Percentiles rank a stretch among this genome's conserved stretches.
These are phyloP conservation scores for Raffaelea arxii DNA, from an alignment of 2,329 filamentous ascomycete genomes.

Conservation along the genomic window DNA sequence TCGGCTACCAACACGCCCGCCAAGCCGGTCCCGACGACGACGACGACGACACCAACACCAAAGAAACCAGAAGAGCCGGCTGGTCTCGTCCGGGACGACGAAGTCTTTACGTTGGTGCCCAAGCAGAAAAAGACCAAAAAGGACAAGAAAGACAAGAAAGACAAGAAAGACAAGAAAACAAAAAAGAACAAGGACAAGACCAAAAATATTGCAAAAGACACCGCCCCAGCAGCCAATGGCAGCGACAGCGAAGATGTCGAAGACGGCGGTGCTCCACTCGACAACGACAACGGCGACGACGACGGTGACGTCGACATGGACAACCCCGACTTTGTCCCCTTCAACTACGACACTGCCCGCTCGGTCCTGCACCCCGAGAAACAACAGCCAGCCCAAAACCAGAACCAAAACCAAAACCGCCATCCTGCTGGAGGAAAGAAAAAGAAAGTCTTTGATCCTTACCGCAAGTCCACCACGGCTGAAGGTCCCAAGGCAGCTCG, in stretches of 20 bases:
- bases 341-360: slow-evolving; percentile 25
- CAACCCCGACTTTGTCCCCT: slow-evolving; percentile 20
- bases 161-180: slow-evolving; percentile 12
- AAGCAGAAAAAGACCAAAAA: slow-evolving; percentile 4
- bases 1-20: slow-evolving; percentile 1
- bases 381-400: too few species aligned
- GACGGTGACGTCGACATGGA: slow-evolving; percentile 12
- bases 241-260: slow-evolving; percentile 7
- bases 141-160: slow-evolving; percentile 9
- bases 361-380: slow-evolving; percentile 18
- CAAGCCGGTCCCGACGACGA: neutral
- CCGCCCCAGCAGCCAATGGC: too few species aligned
- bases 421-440: slow-evolving; percentile 15
- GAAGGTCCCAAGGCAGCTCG: slow-evolving; percentile 22
- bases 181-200: slow-evolving; percentile 10
- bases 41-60: neutral
- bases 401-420: too few species aligned
- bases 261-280: slow-evolving; percentile 30
- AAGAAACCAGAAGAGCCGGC: neutral
- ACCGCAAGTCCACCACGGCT: slow-evolving; percentile 17
- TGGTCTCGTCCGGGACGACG: slow-evolving; percentile 15
- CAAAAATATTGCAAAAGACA: slow-evolving; percentile 15
- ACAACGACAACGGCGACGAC: slow-evolving; percentile 13
- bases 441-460: slow-evolving; percentile 23
- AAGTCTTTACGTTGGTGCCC: slow-evolving; percentile 3